phyloP scores from a whole-genome alignment of 768 basidiomycete species.

The Fomitopsis serialis region DNA sequence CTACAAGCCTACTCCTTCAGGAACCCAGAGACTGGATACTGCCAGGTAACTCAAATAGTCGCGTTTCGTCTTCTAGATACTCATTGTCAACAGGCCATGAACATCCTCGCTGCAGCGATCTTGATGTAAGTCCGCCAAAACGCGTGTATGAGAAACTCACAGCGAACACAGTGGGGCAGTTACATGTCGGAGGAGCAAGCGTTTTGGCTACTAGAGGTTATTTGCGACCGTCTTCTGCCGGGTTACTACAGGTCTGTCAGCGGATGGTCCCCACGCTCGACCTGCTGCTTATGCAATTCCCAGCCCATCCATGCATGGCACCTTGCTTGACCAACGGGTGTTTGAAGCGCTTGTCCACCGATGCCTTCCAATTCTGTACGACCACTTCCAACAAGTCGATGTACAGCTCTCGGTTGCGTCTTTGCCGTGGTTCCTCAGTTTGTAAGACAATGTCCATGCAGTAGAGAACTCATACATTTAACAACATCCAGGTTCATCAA shows the following conservation, averaged over 20 bases:
- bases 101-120: constrained; percentile 94
- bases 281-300: constrained; percentile 4
- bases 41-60: constrained; percentile 52
- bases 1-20: constrained; percentile 93
- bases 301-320: constrained; percentile 98
- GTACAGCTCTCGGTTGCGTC: constrained; percentile 97
- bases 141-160: not conserved
- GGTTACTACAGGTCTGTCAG: constrained; percentile 87
- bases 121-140: constrained; percentile 55
- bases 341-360: constrained; percentile 91
- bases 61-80: not conserved
- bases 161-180: constrained; percentile 34
- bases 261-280: not conserved
- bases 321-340: constrained; percentile 95
- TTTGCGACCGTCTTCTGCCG: constrained; percentile 91
- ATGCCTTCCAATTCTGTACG: constrained; percentile 89
- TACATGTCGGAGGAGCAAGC: constrained; percentile 99
- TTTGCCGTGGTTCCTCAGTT: constrained; percentile 95
- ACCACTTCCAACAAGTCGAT: constrained; percentile 86
- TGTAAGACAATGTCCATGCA: constrained; percentile 73
- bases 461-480: too few relatives aligned
- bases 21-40: constrained; percentile 93
- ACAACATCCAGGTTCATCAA: constrained; percentile 84
- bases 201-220: constrained; percentile 93
- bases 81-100: constrained; percentile 69